Conservation (phyloP, 306 rosid species). For the Luffa acutangula region DNA sequence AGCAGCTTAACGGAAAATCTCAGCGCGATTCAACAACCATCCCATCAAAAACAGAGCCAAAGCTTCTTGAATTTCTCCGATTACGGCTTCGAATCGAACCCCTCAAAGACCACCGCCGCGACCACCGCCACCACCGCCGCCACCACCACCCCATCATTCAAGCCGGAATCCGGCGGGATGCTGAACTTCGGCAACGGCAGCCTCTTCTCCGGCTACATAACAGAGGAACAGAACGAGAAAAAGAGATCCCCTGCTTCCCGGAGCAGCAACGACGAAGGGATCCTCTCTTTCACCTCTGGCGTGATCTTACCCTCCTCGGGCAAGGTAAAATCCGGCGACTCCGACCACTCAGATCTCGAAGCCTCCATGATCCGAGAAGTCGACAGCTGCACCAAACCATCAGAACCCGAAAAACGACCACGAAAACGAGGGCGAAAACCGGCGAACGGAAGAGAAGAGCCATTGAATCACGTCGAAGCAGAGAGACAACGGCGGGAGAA, state of each 20-base stretch:
- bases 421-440: conserved; percentile 84
- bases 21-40: conserved; percentile 10
- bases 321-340: conserved; percentile 34
- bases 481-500: conserved; percentile 91
- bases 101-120: conserved; percentile 17
- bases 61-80: conserved; percentile 60
- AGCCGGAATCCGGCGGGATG: conserved; percentile 84
- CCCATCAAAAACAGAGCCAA: conserved; percentile 34
- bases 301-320: conserved; percentile 24
- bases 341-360: conserved; percentile 87
- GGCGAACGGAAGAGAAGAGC: conserved; percentile 92
- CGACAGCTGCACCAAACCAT: conserved; percentile 35
- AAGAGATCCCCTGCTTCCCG: conserved; percentile 56
- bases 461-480: conserved; percentile 88
- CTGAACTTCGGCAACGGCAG: conserved; percentile 55
- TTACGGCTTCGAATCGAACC: conserved; percentile 27
- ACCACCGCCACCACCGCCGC: background rate
- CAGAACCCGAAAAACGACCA: conserved; percentile 75
- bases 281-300: conserved; percentile 78
- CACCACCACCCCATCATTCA: conserved; percentile 19
- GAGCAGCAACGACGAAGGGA: conserved; percentile 67
- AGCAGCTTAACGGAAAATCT: conserved; percentile 17
- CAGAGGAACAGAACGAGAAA: conserved; percentile 38
- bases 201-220: conserved; percentile 29
- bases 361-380: conserved; percentile 71